Evolutionary conservation across 2,329 filamentous ascomycete species (phyloP).

Genomic region (Diplocarpon mali): DNA sequence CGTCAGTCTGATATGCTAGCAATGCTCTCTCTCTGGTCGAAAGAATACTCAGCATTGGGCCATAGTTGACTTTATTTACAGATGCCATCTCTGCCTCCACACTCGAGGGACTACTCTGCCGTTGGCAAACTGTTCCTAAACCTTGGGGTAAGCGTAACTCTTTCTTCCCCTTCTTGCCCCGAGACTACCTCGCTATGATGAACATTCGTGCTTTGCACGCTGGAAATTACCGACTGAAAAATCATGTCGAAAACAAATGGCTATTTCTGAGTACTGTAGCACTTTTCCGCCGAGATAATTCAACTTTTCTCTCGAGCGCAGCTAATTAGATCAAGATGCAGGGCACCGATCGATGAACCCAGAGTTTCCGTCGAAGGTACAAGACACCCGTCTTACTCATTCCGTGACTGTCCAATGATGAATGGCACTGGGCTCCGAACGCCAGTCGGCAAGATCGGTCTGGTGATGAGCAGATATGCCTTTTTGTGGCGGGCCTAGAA

Average conservation of each 20-base stretch:
- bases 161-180: slow-evolving; percentile 19
- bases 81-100: not conserved
- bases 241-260: slow-evolving; percentile 74
- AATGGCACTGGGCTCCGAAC: slow-evolving; percentile 97
- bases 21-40: not conserved
- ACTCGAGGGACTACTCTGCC: not conserved
- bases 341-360: not conserved
- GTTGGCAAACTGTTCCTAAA: not conserved
- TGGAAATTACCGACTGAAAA: slow-evolving; percentile 95
- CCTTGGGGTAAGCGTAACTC: slow-evolving; percentile 4
- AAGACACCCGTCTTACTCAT: slow-evolving; percentile 1
- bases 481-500: slow-evolving; percentile 97
- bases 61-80: slow-evolving; percentile 1
- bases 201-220: slow-evolving; percentile 37
- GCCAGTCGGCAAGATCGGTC: slow-evolving; percentile 28
- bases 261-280: slow-evolving; percentile 59
- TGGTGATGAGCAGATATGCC: slow-evolving; percentile 72
- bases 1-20: slow-evolving; percentile 70
- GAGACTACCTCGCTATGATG: slow-evolving; percentile 25
- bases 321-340: slow-evolving; percentile 10
- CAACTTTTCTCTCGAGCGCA: slow-evolving; percentile 5
- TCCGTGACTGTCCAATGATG: slow-evolving; percentile 47
- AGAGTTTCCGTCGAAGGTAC: slow-evolving; percentile 12
- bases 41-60: no score
- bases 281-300: not conserved